phyloP scores from a whole-genome alignment of 345 rosid genomes.

The Linum tenue region DNA sequence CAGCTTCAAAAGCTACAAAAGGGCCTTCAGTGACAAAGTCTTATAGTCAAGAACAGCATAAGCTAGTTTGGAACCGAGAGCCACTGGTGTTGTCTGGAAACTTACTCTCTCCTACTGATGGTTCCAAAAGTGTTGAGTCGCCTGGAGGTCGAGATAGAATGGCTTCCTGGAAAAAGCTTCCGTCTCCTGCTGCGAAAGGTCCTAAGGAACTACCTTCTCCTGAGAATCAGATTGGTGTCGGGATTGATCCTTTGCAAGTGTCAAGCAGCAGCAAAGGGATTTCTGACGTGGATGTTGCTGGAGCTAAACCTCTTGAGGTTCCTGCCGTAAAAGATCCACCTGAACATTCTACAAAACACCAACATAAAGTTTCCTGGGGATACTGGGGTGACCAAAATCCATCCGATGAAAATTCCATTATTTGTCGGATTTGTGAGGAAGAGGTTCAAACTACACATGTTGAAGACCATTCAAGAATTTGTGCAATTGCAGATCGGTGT shows the following conservation, averaged over 20 bases:
- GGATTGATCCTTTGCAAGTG: slow-evolving; percentile 38
- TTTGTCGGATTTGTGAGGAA: slow-evolving; percentile 98
- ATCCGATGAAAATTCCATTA: slow-evolving; percentile 75
- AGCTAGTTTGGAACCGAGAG: slow-evolving; percentile 61
- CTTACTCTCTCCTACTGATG: slow-evolving; percentile 35
- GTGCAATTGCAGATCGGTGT: slow-evolving; percentile 91
- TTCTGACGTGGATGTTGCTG: slow-evolving; percentile 34
- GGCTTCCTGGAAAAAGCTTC: slow-evolving; percentile 89
- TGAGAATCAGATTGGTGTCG: slow-evolving; percentile 42
- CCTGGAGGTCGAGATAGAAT: slow-evolving; percentile 59
- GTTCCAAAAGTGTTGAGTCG: slow-evolving; percentile 47
- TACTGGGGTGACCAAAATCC: slow-evolving; percentile 73
- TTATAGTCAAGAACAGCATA: slow-evolving; percentile 91
- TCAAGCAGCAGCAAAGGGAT: slow-evolving; percentile 30
- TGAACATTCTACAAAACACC: slow-evolving; percentile 69
- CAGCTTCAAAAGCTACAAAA: slow-evolving; percentile 57
- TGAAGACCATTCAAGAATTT: slow-evolving; percentile 92
- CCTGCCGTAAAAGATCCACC: slow-evolving; percentile 50
- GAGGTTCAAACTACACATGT: slow-evolving; percentile 82
- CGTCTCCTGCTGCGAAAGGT: slow-evolving; percentile 60
- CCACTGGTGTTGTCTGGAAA: slow-evolving; percentile 30
- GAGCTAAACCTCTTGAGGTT: slow-evolving; percentile 34
- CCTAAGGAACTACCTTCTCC: slow-evolving; percentile 44
- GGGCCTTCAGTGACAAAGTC: slow-evolving; percentile 60
- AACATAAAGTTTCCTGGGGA: slow-evolving; percentile 90